Conservation (phyloP, 306 rosid genomes). For the Coriaria nepalensis region DNA sequence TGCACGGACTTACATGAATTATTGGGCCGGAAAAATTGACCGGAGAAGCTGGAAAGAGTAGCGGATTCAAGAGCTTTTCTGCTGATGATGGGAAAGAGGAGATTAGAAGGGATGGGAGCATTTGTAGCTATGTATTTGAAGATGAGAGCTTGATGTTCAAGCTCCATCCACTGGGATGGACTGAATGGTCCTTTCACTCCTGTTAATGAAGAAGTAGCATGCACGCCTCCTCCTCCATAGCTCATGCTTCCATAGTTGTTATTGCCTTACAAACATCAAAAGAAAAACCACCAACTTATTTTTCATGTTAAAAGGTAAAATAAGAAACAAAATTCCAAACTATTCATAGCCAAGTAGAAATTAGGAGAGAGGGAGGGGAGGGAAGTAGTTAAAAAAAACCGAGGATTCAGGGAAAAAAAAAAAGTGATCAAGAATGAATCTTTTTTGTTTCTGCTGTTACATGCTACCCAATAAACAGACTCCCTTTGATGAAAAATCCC, state of each 20-base stretch:
- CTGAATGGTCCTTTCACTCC: constrained; percentile 60
- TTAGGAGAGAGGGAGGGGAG: constrained; percentile 2
- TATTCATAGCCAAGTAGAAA: neutral
- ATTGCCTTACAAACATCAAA: constrained; percentile 30
- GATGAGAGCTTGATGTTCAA: constrained; percentile 93
- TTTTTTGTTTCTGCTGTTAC: constrained; percentile 15
- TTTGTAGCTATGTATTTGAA: constrained; percentile 78
- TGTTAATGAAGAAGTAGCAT: constrained; percentile 24
- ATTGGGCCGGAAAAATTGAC: constrained; percentile 46
- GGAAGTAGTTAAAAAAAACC: constrained; percentile 14
- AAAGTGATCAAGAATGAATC: constrained; percentile 19
- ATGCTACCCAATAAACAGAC: neutral
- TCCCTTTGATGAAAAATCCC: constrained; percentile 10
- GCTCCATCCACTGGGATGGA: constrained; percentile 92
- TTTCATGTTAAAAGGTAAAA: neutral
- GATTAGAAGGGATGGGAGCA: constrained; percentile 64
- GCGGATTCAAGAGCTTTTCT: constrained; percentile 67
- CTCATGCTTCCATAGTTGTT: constrained; percentile 29
- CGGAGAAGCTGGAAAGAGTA: constrained; percentile 37
- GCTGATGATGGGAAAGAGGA: constrained; percentile 51
- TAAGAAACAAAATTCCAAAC: neutral
- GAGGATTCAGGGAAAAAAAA: constrained; percentile 20
- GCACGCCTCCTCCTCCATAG: constrained; percentile 29
- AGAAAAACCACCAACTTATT: neutral
- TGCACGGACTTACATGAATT: constrained; percentile 35